Conservation (phyloP, 768 basidiomycete species). For the Kwoniella sp. region DNA sequence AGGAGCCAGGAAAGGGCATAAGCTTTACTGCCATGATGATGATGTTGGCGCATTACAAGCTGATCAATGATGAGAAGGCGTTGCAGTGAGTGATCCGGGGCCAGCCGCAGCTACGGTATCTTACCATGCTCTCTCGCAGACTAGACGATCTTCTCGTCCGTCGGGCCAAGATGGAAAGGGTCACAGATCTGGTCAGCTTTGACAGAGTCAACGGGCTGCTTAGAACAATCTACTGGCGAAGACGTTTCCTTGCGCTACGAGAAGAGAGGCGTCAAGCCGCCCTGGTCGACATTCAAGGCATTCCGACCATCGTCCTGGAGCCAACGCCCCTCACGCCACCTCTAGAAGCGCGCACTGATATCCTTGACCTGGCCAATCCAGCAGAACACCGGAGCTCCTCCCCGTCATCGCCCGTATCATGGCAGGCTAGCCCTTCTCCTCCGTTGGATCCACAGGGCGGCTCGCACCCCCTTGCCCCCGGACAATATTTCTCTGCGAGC, state of each 20-base stretch:
- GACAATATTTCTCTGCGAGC: background rate
- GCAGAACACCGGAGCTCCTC: constrained; percentile 21
- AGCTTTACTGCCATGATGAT: constrained; percentile 86
- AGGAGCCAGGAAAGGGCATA: constrained; percentile 70
- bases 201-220: constrained; percentile 78
- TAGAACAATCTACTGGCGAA: constrained; percentile 67
- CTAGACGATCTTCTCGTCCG: constrained; percentile 74
- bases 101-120: background rate
- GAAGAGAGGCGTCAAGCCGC: constrained; percentile 21
- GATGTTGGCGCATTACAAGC: constrained; percentile 81
- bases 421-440: too few species aligned
- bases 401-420: background rate
- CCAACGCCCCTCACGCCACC: constrained; percentile 34
- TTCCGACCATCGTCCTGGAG: constrained; percentile 44
- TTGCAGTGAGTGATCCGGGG: constrained; percentile 62
- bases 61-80: constrained; percentile 84
- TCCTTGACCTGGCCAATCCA: too few species aligned
- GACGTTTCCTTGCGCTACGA: constrained; percentile 57
- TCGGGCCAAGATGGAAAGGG: constrained; percentile 70
- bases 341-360: constrained; percentile 7
- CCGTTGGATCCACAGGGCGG: too few species aligned
- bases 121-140: constrained; percentile 52
- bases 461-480: constrained; percentile 9
- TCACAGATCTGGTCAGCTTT: constrained; percentile 76
- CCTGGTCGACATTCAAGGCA: constrained; percentile 13